Conservation (phyloP, 306 rosid species). For the Quercus dentata region DNA sequence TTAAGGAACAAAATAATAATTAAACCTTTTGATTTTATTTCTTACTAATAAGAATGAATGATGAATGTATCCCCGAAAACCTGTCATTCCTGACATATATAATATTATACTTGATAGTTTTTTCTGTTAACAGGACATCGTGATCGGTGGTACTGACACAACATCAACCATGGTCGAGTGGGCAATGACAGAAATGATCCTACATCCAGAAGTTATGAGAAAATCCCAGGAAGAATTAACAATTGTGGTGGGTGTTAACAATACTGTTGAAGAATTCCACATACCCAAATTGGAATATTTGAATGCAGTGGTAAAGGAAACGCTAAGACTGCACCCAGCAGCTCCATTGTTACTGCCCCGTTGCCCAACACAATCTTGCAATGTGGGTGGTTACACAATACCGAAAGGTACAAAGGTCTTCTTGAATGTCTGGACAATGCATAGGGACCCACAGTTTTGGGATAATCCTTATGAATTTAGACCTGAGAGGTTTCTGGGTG, state of each 20-base stretch:
- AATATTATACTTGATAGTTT: too few species aligned
- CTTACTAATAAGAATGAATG: too few species aligned
- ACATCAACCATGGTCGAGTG: constrained; percentile 29
- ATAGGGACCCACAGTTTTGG: constrained; percentile 30
- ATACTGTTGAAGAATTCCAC: constrained; percentile 31
- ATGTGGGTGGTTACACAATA: constrained; percentile 22
- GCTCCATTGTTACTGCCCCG: constrained; percentile 14
- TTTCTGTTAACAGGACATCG: constrained; percentile 25
- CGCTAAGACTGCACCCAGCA: constrained; percentile 27
- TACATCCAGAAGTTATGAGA: constrained; percentile 12
- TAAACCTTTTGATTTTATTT: too few species aligned
- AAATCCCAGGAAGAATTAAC: constrained; percentile 23
- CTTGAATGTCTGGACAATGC: constrained; percentile 24
- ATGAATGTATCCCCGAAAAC: too few species aligned
- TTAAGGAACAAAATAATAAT: too few species aligned
- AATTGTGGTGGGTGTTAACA: constrained; percentile 20
- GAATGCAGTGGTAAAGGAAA: constrained; percentile 28
- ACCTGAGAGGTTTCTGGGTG: constrained; percentile 16
- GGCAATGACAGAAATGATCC: constrained; percentile 29
- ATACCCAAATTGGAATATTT: constrained; percentile 20
- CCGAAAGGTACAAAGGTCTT: constrained; percentile 20
- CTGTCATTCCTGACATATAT: too few species aligned
- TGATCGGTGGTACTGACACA: constrained; percentile 37
- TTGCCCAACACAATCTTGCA: constrained; percentile 2
- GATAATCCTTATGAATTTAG: constrained; percentile 17